Conservation (phyloP, 805 yeast species). For the Zygosaccharomyces kombuchaensis region DNA sequence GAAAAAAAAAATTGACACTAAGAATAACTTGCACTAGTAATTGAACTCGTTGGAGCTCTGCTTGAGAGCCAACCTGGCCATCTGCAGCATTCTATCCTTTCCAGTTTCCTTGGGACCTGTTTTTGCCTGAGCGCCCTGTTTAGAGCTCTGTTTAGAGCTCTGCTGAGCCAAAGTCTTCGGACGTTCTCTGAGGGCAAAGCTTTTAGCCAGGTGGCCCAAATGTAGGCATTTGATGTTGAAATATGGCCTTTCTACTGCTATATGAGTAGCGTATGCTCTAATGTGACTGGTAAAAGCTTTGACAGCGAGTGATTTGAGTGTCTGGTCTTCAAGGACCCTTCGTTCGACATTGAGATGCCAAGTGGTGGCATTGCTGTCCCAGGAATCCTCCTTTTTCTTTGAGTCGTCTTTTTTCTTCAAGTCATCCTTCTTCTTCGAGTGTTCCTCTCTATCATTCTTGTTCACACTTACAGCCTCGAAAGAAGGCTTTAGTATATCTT, state of each 20-base stretch:
- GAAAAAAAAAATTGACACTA: not conserved
- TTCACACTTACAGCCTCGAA: slow-evolving; percentile 29
- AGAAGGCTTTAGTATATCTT: slow-evolving; percentile 37
- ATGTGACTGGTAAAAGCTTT: slow-evolving; percentile 84
- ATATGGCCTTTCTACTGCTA: slow-evolving; percentile 67
- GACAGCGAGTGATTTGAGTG: slow-evolving; percentile 60
- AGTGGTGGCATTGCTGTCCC: slow-evolving; percentile 95
- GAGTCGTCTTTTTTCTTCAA: slow-evolving; percentile 31
- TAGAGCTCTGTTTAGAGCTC: slow-evolving; percentile 20
- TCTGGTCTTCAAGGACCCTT: slow-evolving; percentile 69
- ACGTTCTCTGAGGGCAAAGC: slow-evolving; percentile 90
- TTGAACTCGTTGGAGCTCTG: slow-evolving; percentile 73
- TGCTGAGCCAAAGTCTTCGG: slow-evolving; percentile 71
- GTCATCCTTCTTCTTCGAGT: slow-evolving; percentile 22
- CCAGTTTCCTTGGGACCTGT: slow-evolving; percentile 33
- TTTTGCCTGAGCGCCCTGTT: slow-evolving; percentile 20
- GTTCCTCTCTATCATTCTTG: slow-evolving; percentile 34
- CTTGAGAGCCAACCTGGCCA: slow-evolving; percentile 66
- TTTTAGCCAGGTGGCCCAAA: slow-evolving; percentile 92
- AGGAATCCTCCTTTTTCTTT: slow-evolving; percentile 41
- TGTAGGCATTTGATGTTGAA: slow-evolving; percentile 83
- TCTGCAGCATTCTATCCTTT: slow-evolving; percentile 65
- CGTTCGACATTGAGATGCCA: slow-evolving; percentile 92
- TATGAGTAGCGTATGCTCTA: slow-evolving; percentile 94
- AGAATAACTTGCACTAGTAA: slow-evolving; percentile 24